These are phyloP conservation scores for Xanthoparmelia taractica DNA, from an alignment of 495 filamentous ascomycete genomes.

Conservation along the genomic window DNA sequence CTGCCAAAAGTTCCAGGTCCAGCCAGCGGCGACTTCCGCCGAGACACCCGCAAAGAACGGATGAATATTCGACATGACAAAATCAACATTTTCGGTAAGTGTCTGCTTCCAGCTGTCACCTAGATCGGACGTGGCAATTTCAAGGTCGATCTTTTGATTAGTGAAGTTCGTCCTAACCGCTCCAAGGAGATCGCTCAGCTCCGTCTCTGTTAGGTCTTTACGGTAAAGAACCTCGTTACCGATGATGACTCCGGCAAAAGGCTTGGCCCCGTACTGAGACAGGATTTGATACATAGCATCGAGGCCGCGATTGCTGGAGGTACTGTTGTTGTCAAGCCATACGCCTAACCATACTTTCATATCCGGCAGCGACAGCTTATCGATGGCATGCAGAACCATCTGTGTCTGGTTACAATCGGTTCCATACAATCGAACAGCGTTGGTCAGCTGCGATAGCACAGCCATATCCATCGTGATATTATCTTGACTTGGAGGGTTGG, in stretches of 20 bases:
- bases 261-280: constrained; percentile 52
- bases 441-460: constrained; percentile 83
- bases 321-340: constrained; percentile 80
- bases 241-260: constrained; percentile 79
- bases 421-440: constrained; percentile 83
- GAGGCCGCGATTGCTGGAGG: constrained; percentile 76
- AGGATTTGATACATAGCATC: constrained; percentile 73
- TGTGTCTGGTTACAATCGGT: constrained; percentile 98
- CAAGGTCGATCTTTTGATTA: constrained; percentile 54
- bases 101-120: constrained; percentile 75
- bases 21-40: constrained; percentile 59
- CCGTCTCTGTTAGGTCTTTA: constrained; percentile 55
- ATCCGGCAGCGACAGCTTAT: constrained; percentile 60
- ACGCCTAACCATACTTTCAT: constrained; percentile 95
- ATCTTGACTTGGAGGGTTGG: constrained; percentile 76
- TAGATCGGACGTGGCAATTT: constrained; percentile 82
- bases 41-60: constrained; percentile 87
- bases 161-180: constrained; percentile 67
- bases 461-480: constrained; percentile 91
- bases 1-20: constrained; percentile 82
- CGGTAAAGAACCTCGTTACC: constrained; percentile 93
- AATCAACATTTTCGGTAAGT: constrained; percentile 63
- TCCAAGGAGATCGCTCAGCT: constrained; percentile 57
- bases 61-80: constrained; percentile 95
- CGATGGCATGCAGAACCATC: constrained; percentile 81